These are phyloP conservation scores for Sergeia podlipaevii DNA, from an alignment of 208 protist species.

Conservation along the genomic window DNA sequence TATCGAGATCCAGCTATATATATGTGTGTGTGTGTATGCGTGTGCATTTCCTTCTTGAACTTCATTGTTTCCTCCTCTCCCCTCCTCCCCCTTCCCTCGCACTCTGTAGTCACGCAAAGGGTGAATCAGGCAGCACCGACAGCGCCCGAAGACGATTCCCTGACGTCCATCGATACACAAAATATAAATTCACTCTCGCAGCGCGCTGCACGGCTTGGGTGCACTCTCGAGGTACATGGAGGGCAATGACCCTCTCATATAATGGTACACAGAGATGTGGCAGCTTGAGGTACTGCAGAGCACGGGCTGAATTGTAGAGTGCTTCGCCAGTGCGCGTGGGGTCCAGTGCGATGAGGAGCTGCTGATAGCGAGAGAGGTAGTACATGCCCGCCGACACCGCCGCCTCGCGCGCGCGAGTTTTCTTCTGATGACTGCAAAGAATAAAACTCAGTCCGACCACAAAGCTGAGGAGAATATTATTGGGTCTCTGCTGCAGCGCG, in stretches of 20 bases:
- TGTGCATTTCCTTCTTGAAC: neutral
- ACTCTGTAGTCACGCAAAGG: conserved; percentile 7
- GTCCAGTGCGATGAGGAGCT: conserved; percentile 36
- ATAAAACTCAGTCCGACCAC: conserved; percentile 73
- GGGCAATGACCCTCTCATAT: conserved; percentile 72
- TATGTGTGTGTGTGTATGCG: neutral
- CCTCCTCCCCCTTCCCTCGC: too few relatives aligned
- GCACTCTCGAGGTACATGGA: conserved; percentile 60
- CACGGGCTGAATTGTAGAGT: conserved; percentile 82
- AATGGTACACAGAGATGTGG: conserved; percentile 67
- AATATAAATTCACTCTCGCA: conserved; percentile 78
- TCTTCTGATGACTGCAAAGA: conserved; percentile 76
- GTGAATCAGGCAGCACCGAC: conserved; percentile 34
- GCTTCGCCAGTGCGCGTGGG: conserved; percentile 53
- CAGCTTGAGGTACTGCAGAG: conserved; percentile 69
- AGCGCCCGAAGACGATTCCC: conserved; percentile 55
- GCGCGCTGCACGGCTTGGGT: conserved; percentile 59
- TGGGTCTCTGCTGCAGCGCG: conserved; percentile 50
- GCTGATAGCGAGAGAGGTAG: conserved; percentile 75
- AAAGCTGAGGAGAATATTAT: conserved; percentile 68
- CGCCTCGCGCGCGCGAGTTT: conserved; percentile 45
- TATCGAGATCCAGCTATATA: too few relatives aligned
- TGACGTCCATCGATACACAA: conserved; percentile 61
- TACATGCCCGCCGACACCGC: conserved; percentile 71
- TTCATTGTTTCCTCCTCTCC: too few relatives aligned